Percentiles rank a stretch among this genome's conserved stretches.
Evolutionary conservation across 2,329 filamentous ascomycete genomes (phyloP).

Genomic region (Thelonectria rubi): DNA sequence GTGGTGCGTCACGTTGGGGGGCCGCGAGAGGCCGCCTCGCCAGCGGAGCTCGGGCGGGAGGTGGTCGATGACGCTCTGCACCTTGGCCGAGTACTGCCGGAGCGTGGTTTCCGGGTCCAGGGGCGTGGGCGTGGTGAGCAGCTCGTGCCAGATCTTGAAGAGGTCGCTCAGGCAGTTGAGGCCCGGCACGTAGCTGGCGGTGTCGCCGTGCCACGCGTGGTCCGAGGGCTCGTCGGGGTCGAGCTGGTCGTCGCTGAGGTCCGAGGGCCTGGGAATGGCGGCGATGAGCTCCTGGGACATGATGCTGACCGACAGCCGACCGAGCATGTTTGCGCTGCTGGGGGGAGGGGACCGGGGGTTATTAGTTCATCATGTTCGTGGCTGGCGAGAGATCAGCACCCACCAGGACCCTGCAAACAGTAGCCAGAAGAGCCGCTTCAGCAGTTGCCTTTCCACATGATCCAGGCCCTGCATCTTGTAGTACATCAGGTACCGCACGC

Average conservation of each 20-base stretch:
- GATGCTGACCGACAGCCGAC: conserved; percentile 39
- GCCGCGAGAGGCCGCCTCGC: conserved; percentile 48
- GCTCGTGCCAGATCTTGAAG: conserved; percentile 47
- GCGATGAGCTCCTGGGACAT: conserved; percentile 37
- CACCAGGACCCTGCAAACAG: conserved; percentile 45
- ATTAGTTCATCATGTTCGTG: conserved; percentile 1
- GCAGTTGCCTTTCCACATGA: conserved; percentile 43
- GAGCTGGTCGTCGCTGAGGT: conserved; percentile 45
- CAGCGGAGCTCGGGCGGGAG: conserved; percentile 48
- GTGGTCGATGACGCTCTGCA: conserved; percentile 44
- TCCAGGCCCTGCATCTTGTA: conserved; percentile 37
- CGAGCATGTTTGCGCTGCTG: conserved; percentile 44
- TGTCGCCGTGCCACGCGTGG: conserved; percentile 46
- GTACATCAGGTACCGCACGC: conserved; percentile 44
- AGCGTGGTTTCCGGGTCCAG: conserved; percentile 23
- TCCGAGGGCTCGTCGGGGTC: conserved; percentile 32
- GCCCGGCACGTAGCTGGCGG: conserved; percentile 45
- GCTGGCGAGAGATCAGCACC: conserved; percentile 19
- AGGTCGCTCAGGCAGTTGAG: conserved; percentile 47
- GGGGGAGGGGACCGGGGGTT: neutral
- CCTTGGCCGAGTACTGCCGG: conserved; percentile 25
- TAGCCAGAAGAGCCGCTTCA: conserved; percentile 49
- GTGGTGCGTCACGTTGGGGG: conserved; percentile 42
- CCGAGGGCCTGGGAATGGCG: conserved; percentile 37
- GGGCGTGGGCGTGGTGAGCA: conserved; percentile 31